Conservation (phyloP, 345 rosid species). For the Gossypium herbaceum region DNA sequence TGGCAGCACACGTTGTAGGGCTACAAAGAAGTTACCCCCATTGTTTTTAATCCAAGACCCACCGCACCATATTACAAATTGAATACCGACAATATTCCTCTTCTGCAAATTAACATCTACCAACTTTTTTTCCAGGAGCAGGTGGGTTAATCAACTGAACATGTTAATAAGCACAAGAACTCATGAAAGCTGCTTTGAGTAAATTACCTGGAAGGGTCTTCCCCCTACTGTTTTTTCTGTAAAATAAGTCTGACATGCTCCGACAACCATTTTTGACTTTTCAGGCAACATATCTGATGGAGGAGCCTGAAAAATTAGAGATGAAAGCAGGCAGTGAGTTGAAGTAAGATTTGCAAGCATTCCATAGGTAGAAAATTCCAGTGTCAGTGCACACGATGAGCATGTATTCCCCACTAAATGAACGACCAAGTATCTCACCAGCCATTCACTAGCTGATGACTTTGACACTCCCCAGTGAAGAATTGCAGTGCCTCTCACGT, state of each 20-base stretch:
- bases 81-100: constrained; percentile 44
- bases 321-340: constrained; percentile 1
- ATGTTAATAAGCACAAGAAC: neutral
- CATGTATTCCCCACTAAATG: neutral
- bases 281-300: constrained; percentile 54
- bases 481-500: constrained; percentile 43
- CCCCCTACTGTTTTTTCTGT: constrained; percentile 32
- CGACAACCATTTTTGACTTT: constrained; percentile 46
- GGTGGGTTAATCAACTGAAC: constrained; percentile 11
- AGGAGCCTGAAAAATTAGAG: constrained; percentile 32
- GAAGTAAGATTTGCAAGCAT: constrained; percentile 1
- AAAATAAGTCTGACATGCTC: constrained; percentile 62
- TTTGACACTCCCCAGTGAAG: constrained; percentile 62
- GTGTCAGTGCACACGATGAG: neutral
- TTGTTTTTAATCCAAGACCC: constrained; percentile 53
- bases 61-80: constrained; percentile 55
- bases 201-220: constrained; percentile 48
- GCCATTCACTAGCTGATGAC: constrained; percentile 51
- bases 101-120: constrained; percentile 45
- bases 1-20: constrained; percentile 28
- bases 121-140: constrained; percentile 23
- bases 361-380: neutral
- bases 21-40: constrained; percentile 45
- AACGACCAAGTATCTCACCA: constrained; percentile 37
- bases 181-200: neutral